phyloP scores from a whole-genome alignment of 2,329 filamentous ascomycete genomes.

The Talaromyces albobiverticillius region DNA sequence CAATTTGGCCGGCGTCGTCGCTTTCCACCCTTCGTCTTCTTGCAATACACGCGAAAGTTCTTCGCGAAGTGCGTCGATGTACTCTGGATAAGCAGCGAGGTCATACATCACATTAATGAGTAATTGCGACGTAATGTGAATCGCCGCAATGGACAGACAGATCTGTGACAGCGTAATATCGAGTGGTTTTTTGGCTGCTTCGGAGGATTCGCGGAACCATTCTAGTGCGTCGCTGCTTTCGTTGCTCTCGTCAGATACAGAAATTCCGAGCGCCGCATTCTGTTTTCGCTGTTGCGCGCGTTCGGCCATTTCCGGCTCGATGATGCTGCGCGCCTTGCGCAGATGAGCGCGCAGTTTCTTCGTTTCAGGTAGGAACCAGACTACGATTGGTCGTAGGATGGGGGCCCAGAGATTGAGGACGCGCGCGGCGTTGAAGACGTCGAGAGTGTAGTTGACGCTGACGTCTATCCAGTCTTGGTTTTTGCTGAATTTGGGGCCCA shows the following conservation, averaged over 20 bases:
- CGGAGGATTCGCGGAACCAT: not conserved
- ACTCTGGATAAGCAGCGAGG: not conserved
- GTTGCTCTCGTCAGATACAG: not conserved
- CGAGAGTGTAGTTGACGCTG: slow-evolving; percentile 9
- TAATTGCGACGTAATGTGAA: not conserved
- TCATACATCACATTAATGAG: not conserved
- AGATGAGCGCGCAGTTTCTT: slow-evolving; percentile 32
- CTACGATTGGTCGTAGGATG: slow-evolving; percentile 34
- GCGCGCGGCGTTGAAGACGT: slow-evolving; percentile 17
- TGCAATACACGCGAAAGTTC: not conserved
- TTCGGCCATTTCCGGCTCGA: slow-evolving; percentile 13
- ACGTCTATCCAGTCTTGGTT: slow-evolving; percentile 11
- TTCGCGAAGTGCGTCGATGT: not conserved
- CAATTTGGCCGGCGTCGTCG: not conserved
- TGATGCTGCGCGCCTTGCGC: slow-evolving; percentile 31
- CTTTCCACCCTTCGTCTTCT: not conserved
- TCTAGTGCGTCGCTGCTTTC: not conserved
- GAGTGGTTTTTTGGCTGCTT: not conserved
- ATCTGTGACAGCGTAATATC: not conserved
- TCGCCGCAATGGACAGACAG: not conserved
- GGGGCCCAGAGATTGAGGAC: slow-evolving; percentile 38
- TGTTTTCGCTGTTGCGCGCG: not conserved
- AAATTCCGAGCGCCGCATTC: not conserved
- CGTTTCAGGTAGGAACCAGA: slow-evolving; percentile 39
- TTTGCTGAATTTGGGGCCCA: slow-evolving; percentile 9